Conservation (phyloP, 441 rosid species). For the Bruguiera hainesii region DNA sequence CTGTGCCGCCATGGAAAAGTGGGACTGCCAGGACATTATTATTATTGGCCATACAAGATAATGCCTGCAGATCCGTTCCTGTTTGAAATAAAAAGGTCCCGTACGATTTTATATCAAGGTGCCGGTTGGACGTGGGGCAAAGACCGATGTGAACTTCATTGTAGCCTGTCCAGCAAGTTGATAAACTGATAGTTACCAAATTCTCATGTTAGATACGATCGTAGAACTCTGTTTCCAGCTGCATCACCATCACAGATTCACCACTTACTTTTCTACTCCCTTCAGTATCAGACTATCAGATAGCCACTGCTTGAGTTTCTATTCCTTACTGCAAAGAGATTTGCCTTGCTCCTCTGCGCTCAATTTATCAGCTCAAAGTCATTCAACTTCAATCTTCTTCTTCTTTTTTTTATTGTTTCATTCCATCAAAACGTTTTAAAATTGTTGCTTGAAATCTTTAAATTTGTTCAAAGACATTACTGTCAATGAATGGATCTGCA, state of each 20-base stretch:
- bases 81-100: background rate
- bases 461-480: background rate
- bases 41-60: too few relatives aligned
- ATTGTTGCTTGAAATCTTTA: background rate
- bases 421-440: background rate
- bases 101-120: background rate
- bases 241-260: background rate
- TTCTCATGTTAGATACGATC: background rate
- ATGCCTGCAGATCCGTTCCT: background rate
- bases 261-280: background rate
- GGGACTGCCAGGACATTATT: background rate
- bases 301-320: background rate
- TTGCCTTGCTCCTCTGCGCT: background rate
- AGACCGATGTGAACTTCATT: slow-evolving; percentile 10
- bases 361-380: background rate
- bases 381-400: background rate
- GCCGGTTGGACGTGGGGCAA: slow-evolving; percentile 8
- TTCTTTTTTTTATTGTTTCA: background rate
- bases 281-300: background rate
- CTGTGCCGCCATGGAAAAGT: too few relatives aligned
- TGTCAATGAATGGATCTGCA: background rate
- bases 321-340: background rate
- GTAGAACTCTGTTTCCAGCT: too few relatives aligned
- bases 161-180: background rate
- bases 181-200: background rate